A percentile compares a stretch with the other conserved stretches of the same genome.
phyloP scores from a whole-genome alignment of 2,329 filamentous ascomycete species.

The Chaetomium olivaceum region DNA sequence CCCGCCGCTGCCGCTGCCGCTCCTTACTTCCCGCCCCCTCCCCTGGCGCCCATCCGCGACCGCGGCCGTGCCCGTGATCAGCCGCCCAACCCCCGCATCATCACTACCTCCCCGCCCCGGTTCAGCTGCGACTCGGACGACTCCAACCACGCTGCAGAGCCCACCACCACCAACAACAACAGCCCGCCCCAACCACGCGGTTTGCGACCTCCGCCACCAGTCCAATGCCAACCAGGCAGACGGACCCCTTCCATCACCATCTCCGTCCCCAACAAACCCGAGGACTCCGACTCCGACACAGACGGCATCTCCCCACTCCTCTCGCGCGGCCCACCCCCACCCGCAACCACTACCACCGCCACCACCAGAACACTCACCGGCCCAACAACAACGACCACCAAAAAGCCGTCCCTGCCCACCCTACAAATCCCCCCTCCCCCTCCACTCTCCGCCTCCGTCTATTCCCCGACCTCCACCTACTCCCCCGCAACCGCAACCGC shows the following conservation, averaged over 20 bases:
- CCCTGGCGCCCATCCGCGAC: constrained; percentile 31
- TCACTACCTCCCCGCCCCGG: constrained; percentile 18
- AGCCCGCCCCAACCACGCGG: constrained; percentile 25
- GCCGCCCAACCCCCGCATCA: constrained; percentile 4
- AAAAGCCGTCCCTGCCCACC: not conserved
- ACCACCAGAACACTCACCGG: not conserved
- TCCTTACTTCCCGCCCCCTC: constrained; percentile 31
- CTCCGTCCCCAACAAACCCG: constrained; percentile 1
- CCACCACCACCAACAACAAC: constrained; percentile 1
- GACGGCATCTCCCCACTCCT: constrained; percentile 30
- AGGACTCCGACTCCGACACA: not conserved
- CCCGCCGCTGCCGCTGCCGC: constrained; percentile 12
- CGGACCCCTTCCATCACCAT: constrained; percentile 8
- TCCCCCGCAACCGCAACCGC: constrained; percentile 7
- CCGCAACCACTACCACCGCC: not conserved
- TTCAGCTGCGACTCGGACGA: constrained; percentile 28
- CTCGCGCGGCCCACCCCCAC: constrained; percentile 23
- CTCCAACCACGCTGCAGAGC: constrained; percentile 19
- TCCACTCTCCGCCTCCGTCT: not conserved
- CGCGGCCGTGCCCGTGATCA: constrained; percentile 3
- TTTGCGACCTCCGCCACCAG: constrained; percentile 25
- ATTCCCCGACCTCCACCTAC: not conserved
- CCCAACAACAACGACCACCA: not conserved
- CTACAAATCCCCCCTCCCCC: not conserved
- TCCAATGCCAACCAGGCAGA: constrained; percentile 3